Evolutionary conservation across 2,329 filamentous ascomycete genomes (phyloP).

Genomic region (Xylaria sp.): DNA sequence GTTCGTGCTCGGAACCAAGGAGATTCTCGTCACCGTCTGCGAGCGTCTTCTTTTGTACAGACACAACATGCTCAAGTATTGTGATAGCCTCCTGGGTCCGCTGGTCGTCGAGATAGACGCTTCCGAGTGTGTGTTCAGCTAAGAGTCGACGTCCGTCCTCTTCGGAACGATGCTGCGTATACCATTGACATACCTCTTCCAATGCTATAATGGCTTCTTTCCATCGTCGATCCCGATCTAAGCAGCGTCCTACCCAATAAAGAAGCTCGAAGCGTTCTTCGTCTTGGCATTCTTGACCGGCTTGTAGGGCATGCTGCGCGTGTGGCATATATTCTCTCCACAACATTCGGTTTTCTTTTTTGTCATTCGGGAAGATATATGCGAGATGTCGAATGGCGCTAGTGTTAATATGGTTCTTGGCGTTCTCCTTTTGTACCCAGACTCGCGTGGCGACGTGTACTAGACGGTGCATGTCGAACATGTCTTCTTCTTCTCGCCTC

Average conservation of each 20-base stretch:
- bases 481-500: slow-evolving; percentile 30
- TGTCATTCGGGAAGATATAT: slow-evolving; percentile 3
- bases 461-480: slow-evolving; percentile 46
- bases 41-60: background rate
- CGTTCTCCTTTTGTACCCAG: slow-evolving; percentile 36
- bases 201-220: slow-evolving; percentile 23
- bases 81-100: slow-evolving; percentile 26
- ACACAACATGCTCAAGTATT: slow-evolving; percentile 24
- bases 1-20: background rate
- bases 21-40: background rate
- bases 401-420: background rate
- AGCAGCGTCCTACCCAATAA: slow-evolving; percentile 30
- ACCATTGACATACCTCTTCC: slow-evolving; percentile 17
- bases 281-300: slow-evolving; percentile 21
- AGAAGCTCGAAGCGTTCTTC: slow-evolving; percentile 31
- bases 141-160: slow-evolving; percentile 8
- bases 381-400: background rate
- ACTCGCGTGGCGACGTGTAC: slow-evolving; percentile 43
- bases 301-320: slow-evolving; percentile 33
- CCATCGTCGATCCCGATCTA: slow-evolving; percentile 32
- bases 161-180: background rate
- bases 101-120: slow-evolving; percentile 29
- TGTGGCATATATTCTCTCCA: slow-evolving; percentile 41
- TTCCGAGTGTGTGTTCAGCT: slow-evolving; percentile 29
- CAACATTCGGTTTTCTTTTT: slow-evolving; percentile 23